phyloP scores from a whole-genome alignment of 805 yeast species.

The Schizosaccharomyces pombe region DNA sequence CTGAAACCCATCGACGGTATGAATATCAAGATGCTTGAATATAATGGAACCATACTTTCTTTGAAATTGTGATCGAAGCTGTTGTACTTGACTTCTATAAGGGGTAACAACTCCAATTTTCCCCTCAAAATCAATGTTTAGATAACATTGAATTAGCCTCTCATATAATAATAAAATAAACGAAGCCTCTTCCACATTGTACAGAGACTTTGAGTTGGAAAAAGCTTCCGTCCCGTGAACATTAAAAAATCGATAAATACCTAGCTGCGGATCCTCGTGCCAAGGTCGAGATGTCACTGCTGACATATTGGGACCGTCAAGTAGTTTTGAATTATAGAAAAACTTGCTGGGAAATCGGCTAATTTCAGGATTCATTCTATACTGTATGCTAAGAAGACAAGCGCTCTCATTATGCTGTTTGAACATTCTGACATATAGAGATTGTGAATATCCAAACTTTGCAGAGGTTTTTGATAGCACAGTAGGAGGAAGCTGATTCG shows the following conservation, averaged over 20 bases:
- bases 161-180: constrained; percentile 48
- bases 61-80: constrained; percentile 33
- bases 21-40: constrained; percentile 53
- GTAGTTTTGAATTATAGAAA: constrained; percentile 49
- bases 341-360: constrained; percentile 66
- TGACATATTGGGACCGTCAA: constrained; percentile 57
- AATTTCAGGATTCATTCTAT: constrained; percentile 92
- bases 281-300: constrained; percentile 39
- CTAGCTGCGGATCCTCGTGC: constrained; percentile 36
- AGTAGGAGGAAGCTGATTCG: constrained; percentile 92
- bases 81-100: constrained; percentile 62
- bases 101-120: constrained; percentile 84
- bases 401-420: constrained; percentile 34
- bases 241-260: constrained; percentile 64
- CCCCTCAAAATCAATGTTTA: constrained; percentile 35
- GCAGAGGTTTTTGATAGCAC: constrained; percentile 80
- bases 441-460: constrained; percentile 57
- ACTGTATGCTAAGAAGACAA: constrained; percentile 66
- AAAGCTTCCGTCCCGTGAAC: constrained; percentile 40
- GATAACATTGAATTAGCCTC: constrained; percentile 26
- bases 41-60: constrained; percentile 40
- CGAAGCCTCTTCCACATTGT: constrained; percentile 45
- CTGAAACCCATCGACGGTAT: constrained; percentile 93
- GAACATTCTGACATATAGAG: constrained; percentile 85
- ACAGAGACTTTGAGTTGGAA: constrained; percentile 45